phyloP scores from a whole-genome alignment of 306 rosid species.

The Abrus pulchellus region DNA sequence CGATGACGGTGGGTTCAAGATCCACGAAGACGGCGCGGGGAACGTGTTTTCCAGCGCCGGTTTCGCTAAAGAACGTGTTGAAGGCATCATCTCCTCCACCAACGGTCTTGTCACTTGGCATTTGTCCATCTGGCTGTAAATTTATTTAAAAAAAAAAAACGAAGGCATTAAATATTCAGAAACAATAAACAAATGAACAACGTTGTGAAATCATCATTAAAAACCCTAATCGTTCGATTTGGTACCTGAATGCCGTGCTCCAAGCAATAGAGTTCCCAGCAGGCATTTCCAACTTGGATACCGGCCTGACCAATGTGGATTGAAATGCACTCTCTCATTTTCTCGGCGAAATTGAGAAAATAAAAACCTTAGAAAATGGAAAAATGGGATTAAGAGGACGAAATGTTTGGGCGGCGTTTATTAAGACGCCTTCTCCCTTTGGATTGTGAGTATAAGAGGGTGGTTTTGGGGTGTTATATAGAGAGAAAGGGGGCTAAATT shows the following conservation, averaged over 20 bases:
- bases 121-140: slow-evolving; percentile 82
- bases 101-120: slow-evolving; percentile 83
- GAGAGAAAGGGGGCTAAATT: slow-evolving; percentile 28
- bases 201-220: no score
- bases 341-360: slow-evolving; percentile 25
- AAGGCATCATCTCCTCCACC: slow-evolving; percentile 93
- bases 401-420: slow-evolving; percentile 61
- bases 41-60: slow-evolving; percentile 91
- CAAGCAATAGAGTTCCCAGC: slow-evolving; percentile 91
- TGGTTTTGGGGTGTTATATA: slow-evolving; percentile 5
- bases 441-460: background rate
- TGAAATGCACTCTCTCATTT: slow-evolving; percentile 90
- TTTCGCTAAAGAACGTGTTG: slow-evolving; percentile 90
- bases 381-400: no score
- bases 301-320: slow-evolving; percentile 93
- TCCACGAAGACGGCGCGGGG: slow-evolving; percentile 92
- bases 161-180: no score
- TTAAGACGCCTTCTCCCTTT: slow-evolving; percentile 70
- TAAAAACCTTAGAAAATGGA: background rate
- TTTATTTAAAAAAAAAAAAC: background rate
- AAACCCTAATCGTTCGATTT: background rate
- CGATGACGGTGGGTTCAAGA: slow-evolving; percentile 94
- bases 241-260: slow-evolving; percentile 79
- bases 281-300: slow-evolving; percentile 85
- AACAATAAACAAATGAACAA: no score